These are phyloP conservation scores for Diatrype stigma DNA, from an alignment of 2,329 filamentous ascomycete species.

Conservation along the genomic window DNA sequence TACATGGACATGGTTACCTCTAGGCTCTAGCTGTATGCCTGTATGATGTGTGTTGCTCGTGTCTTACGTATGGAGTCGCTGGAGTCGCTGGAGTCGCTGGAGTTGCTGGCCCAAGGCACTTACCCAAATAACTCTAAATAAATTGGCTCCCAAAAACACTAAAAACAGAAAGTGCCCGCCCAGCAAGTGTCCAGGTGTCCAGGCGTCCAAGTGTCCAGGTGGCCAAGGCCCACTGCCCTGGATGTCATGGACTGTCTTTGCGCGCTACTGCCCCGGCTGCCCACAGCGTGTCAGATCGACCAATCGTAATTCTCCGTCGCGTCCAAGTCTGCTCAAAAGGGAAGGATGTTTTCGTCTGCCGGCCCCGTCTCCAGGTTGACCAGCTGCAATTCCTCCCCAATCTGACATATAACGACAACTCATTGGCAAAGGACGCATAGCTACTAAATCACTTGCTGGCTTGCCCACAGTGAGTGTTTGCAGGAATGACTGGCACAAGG, in stretches of 20 bases:
- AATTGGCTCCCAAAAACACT: neutral
- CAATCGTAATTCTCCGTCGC: constrained; percentile 19
- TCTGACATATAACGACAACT: neutral
- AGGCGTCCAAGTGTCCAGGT: too few relatives aligned
- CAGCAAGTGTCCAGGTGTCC: too few relatives aligned
- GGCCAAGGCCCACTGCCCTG: neutral
- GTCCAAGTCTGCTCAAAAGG: constrained; percentile 19
- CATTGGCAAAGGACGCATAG: too few relatives aligned
- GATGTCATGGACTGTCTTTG: neutral
- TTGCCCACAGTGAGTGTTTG: neutral
- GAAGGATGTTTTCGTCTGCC: constrained; percentile 27
- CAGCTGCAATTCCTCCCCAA: constrained; percentile 9
- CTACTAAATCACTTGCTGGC: neutral
- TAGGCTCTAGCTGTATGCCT: too few relatives aligned
- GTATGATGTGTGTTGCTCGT: too few relatives aligned
- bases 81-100: too few relatives aligned
- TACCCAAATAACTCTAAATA: neutral
- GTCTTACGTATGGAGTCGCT: too few relatives aligned
- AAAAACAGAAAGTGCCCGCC: neutral
- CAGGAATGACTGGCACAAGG: neutral
- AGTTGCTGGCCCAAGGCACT: too few relatives aligned
- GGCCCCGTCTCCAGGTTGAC: constrained; percentile 23
- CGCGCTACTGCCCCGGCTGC: neutral
- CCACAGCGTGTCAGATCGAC: constrained; percentile 9
- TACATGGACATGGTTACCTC: too few relatives aligned